Evolutionary conservation across 73 alveolate species (phyloP).

Genomic region (Paramecium pentaurelia): DNA sequence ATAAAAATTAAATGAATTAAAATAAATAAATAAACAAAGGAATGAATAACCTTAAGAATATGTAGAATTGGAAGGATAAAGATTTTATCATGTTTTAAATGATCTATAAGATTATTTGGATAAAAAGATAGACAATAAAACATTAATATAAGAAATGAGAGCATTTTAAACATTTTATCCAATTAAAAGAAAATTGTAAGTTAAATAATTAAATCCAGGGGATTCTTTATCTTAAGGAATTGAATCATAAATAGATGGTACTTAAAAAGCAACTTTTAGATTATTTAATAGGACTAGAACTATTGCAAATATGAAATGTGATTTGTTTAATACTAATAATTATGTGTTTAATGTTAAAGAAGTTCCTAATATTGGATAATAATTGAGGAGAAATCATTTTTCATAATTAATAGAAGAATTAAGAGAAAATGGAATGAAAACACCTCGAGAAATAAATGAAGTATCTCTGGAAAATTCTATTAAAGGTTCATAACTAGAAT

Average conservation of each 20-base stretch:
- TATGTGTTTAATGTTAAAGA: background rate
- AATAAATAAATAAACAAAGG: background rate
- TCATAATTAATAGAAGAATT: background rate
- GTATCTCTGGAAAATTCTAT: background rate
- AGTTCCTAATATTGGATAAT: background rate
- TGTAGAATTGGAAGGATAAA: background rate
- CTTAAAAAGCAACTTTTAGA: background rate
- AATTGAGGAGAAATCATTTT: background rate
- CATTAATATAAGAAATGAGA: background rate
- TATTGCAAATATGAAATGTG: background rate
- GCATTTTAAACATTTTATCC: background rate
- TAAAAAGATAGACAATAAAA: background rate
- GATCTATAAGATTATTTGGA: background rate
- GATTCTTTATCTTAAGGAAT: background rate
- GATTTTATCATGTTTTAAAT: background rate
- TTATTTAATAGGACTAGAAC: background rate
- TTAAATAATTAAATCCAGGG: background rate
- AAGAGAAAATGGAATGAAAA: background rate
- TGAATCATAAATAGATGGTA: background rate
- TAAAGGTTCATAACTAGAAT: background rate
- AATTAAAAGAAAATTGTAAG: background rate
- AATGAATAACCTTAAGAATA: background rate
- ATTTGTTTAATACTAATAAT: background rate
- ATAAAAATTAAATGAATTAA: background rate
- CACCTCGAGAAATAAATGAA: background rate